A percentile compares a stretch with the other conserved stretches of the same genome.
Conservation (phyloP, 2,329 filamentous ascomycete species). For the Annulohypoxylon truncatum region DNA sequence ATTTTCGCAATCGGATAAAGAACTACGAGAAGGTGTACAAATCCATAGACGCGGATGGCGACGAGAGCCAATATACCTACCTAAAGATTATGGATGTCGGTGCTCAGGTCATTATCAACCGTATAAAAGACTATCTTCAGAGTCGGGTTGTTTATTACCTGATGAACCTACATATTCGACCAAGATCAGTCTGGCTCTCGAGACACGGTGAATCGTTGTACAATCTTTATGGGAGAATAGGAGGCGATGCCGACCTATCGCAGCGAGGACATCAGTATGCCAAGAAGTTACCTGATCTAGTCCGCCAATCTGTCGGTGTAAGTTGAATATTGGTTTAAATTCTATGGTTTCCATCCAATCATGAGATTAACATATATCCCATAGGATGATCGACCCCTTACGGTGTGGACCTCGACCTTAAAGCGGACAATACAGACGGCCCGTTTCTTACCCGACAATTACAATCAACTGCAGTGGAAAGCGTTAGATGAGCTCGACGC, state of each 20-base stretch:
- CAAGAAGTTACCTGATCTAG: constrained; percentile 82
- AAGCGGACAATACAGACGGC: constrained; percentile 92
- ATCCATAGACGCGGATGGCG: constrained; percentile 82
- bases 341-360: neutral
- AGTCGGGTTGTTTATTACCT: constrained; percentile 97
- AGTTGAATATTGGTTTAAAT: constrained; percentile 48
- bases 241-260: constrained; percentile 89
- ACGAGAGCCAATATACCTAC: constrained; percentile 90
- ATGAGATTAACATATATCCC: constrained; percentile 26
- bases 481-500: constrained; percentile 97
- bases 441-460: constrained; percentile 80
- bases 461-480: constrained; percentile 98
- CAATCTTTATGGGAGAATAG: constrained; percentile 91
- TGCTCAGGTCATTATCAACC: constrained; percentile 96
- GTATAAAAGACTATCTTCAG: constrained; percentile 95
- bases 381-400: constrained; percentile 69
- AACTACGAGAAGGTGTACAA: constrained; percentile 99
- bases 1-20: constrained; percentile 93
- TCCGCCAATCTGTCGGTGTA: constrained; percentile 88
- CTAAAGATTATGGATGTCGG: constrained; percentile 98
- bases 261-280: constrained; percentile 89
- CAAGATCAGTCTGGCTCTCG: constrained; percentile 95
- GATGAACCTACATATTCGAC: constrained; percentile 98
- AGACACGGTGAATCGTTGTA: constrained; percentile 94
- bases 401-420: constrained; percentile 72